phyloP scores from a whole-genome alignment of 768 basidiomycete species.

The Lepiota subincarnata region DNA sequence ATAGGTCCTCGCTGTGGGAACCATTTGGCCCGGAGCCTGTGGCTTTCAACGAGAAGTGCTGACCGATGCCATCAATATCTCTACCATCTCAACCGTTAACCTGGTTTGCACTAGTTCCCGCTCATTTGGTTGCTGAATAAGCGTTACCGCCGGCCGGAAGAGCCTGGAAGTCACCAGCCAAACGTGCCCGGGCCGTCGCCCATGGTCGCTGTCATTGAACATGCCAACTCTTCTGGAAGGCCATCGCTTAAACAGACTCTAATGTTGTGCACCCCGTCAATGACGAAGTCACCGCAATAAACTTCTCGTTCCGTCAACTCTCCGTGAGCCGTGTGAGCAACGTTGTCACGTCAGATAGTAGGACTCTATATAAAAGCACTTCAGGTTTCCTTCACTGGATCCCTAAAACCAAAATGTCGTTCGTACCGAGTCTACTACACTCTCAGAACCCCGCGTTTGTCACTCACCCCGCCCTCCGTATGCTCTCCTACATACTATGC shows the following conservation, averaged over 20 bases:
- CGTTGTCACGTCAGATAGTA: conserved; percentile 23
- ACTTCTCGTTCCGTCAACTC: conserved; percentile 32
- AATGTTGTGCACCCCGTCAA: not conserved
- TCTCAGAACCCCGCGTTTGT: conserved; percentile 28
- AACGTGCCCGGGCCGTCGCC: conserved; percentile 9
- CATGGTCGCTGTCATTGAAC: conserved; percentile 12
- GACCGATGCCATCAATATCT: not conserved
- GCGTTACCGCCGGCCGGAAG: conserved; percentile 22
- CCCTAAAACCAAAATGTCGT: conserved; percentile 8
- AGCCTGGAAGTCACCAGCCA: conserved; percentile 11
- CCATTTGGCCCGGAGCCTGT: too few species aligned
- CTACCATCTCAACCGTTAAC: not conserved
- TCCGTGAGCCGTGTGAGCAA: conserved; percentile 28
- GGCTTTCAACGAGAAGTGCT: too few species aligned
- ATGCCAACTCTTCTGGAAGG: conserved; percentile 11
- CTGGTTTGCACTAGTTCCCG: not conserved
- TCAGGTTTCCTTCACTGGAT: conserved; percentile 1
- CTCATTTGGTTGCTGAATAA: conserved; percentile 21
- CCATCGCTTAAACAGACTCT: conserved; percentile 12
- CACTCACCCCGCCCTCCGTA: conserved; percentile 49
- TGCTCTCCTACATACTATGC: conserved; percentile 14
- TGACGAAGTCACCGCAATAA: conserved; percentile 9
- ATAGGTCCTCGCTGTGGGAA: too few species aligned
- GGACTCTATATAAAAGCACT: conserved; percentile 21
- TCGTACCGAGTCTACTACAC: conserved; percentile 9